Evolutionary conservation across 805 yeast genomes (phyloP), one percentile per base, ranked within the genome.

Genomic region (Pichia occidentalis): DNA sequence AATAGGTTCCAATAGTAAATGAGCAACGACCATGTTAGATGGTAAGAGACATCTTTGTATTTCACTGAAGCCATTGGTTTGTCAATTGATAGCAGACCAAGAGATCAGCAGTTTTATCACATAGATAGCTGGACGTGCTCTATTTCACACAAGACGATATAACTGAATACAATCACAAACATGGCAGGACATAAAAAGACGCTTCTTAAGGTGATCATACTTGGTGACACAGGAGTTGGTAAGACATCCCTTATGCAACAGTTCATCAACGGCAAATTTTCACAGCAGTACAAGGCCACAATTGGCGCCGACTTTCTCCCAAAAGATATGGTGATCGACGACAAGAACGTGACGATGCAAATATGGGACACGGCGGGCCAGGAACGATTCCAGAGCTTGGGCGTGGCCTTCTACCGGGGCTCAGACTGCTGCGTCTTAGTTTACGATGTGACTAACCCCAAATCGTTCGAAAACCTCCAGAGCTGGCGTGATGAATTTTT

Each of bases 331-430:
- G 66, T 71, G 20, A 75, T 92, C 42, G 97, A 92, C 59, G 92
- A 82, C 60, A 82, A 81, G 52, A 73, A 74, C 47, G 87, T 81
- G 7, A 78, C 85, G 17, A 70, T 82, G 71, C 90, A 84, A 63
- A 82, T 92, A 39, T 90, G 98, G 98, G 98, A 90, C 57, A 90
- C 98, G 29, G 97, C 97, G 7, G 98, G 98, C 25, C 98, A 90
- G 67, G 98, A 90, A 63, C 73, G 98, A 53, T 90, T 90, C 71
- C 97, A 92, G 64, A 81, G 94, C 42, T 68, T 90, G 45, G 97
- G 97, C 12, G 97, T 90, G 30, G 97, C 97, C 0, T 90, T 90
- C 60, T 90, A 92, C 61, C 71, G 98, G 53, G 97, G 97, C 25
- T 96, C 97, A 1, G 97, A 92, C 61, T 92, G 97, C 63, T 92